These are phyloP conservation scores for Hortaea sp. DNA, from an alignment of 2,329 filamentous ascomycete genomes.

Conservation along the genomic window DNA sequence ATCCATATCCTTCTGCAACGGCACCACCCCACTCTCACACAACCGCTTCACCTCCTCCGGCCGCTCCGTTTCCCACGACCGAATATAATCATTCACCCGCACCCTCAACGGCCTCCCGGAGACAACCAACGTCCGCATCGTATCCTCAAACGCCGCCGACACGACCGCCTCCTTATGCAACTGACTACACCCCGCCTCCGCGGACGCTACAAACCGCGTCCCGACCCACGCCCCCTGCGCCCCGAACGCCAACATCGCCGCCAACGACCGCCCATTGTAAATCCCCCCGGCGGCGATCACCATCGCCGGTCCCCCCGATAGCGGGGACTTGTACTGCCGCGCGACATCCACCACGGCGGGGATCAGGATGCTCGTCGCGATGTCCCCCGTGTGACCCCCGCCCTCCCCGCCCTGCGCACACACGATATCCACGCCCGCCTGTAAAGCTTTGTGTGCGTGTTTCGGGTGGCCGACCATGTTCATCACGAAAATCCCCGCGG, in stretches of 20 bases:
- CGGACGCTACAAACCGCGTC: conserved; percentile 76
- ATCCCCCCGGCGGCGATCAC: conserved; percentile 88
- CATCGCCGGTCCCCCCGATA: conserved; percentile 61
- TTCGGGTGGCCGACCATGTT: conserved; percentile 95
- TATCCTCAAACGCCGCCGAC: conserved; percentile 67
- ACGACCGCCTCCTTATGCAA: conserved; percentile 80
- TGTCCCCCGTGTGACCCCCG: conserved; percentile 83
- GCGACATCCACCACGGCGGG: conserved; percentile 83
- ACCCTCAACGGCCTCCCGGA: conserved; percentile 73
- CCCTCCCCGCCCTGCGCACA: conserved; percentile 91
- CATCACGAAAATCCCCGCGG: conserved; percentile 76
- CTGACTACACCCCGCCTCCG: conserved; percentile 70
- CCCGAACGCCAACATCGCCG: conserved; percentile 75
- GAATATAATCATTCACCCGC: conserved; percentile 73
- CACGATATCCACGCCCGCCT: conserved; percentile 79
- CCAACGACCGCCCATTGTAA: conserved; percentile 69
- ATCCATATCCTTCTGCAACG: conserved; percentile 73
- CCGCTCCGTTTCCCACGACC: conserved; percentile 61
- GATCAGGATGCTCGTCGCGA: conserved; percentile 76
- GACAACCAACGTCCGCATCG: conserved; percentile 70
- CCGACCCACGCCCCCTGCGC: conserved; percentile 89
- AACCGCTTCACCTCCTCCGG: conserved; percentile 66
- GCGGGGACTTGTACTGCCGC: conserved; percentile 55
- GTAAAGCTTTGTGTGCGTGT: conserved; percentile 80
- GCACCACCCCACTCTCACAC: conserved; percentile 67